Conservation (phyloP, 371 early-diverging fungal genomes). For the Smittium mucronatum region DNA sequence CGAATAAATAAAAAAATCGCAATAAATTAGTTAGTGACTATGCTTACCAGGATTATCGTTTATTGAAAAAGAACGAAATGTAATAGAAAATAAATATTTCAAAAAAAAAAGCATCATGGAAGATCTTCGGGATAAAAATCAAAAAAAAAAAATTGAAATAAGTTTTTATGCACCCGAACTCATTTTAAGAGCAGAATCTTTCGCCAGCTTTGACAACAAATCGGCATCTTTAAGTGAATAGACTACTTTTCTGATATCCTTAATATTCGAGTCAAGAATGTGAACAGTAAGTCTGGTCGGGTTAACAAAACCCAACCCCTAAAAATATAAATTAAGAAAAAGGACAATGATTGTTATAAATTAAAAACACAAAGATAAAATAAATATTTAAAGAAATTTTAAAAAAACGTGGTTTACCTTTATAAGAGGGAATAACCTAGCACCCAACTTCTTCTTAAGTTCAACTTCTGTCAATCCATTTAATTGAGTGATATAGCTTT, state of each 20-base stretch:
- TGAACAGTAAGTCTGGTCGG: slow-evolving; percentile 34
- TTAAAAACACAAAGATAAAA: background rate
- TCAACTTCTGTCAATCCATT: slow-evolving; percentile 26
- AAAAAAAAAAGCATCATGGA: background rate
- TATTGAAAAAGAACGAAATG: no score
- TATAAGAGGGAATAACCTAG: slow-evolving; percentile 33
- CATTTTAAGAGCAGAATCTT: slow-evolving; percentile 21
- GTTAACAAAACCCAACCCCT: slow-evolving; percentile 28
- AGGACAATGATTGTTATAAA: no score
- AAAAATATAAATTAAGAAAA: background rate
- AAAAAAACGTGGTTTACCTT: slow-evolving; percentile 13
- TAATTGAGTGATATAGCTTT: slow-evolving; percentile 29
- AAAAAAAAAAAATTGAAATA: background rate
- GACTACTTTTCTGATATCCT: slow-evolving; percentile 27
- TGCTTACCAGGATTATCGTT: background rate
- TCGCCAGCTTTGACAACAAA: slow-evolving; percentile 18
- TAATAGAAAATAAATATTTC: background rate
- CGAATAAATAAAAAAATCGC: background rate
- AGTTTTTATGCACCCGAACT: background rate
- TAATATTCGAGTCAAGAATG: slow-evolving; percentile 31
- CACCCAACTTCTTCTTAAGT: slow-evolving; percentile 33
- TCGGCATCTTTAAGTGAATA: slow-evolving; percentile 27
- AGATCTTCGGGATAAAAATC: background rate
- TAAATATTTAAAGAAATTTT: background rate
- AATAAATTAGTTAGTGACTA: background rate